phyloP scores from a whole-genome alignment of 371 early-diverging fungal genomes.

The Mucor indicus region DNA sequence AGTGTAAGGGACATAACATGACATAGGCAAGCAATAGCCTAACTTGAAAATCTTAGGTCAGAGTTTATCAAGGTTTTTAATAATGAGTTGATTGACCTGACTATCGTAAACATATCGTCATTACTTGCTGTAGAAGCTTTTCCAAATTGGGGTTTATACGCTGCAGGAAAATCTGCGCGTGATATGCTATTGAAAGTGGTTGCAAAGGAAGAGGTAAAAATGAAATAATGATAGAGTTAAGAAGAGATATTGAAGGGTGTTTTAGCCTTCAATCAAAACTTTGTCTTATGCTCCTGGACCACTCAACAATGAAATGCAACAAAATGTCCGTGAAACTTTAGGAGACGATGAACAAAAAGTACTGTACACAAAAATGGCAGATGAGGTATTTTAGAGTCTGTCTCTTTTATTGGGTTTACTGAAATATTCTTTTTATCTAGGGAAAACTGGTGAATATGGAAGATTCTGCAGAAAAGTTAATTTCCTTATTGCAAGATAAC shows the following conservation, averaged over 20 bases:
- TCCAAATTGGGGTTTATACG: slow-evolving; percentile 82
- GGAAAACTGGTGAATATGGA: slow-evolving; percentile 72
- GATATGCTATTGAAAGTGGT: slow-evolving; percentile 72
- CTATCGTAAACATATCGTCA: slow-evolving; percentile 85
- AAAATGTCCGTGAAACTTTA: slow-evolving; percentile 65
- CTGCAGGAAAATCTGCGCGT: slow-evolving; percentile 87
- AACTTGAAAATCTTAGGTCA: slow-evolving; percentile 11
- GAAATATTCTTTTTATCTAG: slow-evolving; percentile 18
- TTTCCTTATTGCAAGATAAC: slow-evolving; percentile 50
- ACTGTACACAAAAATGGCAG: slow-evolving; percentile 60
- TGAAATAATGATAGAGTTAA: neutral
- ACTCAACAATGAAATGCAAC: slow-evolving; percentile 87
- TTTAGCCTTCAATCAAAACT: slow-evolving; percentile 39
- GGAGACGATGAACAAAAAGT: slow-evolving; percentile 67
- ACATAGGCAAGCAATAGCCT: neutral
- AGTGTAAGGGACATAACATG: slow-evolving; percentile 30
- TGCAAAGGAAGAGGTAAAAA: slow-evolving; percentile 61
- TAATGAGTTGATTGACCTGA: slow-evolving; percentile 11
- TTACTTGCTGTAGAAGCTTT: slow-evolving; percentile 77
- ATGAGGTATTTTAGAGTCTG: slow-evolving; percentile 35
- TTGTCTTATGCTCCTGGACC: slow-evolving; percentile 94
- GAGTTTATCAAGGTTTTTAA: slow-evolving; percentile 26
- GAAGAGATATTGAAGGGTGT: neutral
- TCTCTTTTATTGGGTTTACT: neutral
- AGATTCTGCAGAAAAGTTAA: slow-evolving; percentile 65